Evolutionary conservation across 495 filamentous ascomycete genomes (phyloP).

Genomic region (Hyaloscypha hepaticicola): DNA sequence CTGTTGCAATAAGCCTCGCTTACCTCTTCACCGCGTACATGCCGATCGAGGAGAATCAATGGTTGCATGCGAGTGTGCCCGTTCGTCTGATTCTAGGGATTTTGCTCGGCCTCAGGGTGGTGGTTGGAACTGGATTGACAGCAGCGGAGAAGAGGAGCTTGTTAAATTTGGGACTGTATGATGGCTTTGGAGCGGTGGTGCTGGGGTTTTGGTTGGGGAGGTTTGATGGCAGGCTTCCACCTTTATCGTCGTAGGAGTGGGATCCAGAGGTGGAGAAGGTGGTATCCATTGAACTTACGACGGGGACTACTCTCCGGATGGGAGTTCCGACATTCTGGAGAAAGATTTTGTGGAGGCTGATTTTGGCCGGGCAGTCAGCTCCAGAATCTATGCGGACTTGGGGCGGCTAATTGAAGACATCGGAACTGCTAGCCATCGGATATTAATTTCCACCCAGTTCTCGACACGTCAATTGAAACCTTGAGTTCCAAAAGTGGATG

Average conservation of each 20-base stretch:
- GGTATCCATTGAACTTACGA: too few species aligned
- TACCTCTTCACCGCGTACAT: conserved; percentile 17
- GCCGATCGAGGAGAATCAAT: conserved; percentile 20
- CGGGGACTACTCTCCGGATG: too few species aligned
- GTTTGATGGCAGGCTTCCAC: not conserved
- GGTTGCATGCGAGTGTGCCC: conserved; percentile 14
- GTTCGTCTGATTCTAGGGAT: conserved; percentile 3
- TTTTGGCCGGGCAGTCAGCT: too few species aligned
- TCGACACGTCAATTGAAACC: too few species aligned
- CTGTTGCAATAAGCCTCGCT: conserved; percentile 1
- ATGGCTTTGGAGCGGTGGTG: conserved; percentile 4
- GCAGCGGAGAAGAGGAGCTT: conserved; percentile 5
- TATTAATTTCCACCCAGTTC: too few species aligned
- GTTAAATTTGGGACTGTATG: conserved; percentile 2
- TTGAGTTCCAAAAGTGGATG: too few species aligned
- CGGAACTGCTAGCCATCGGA: too few species aligned
- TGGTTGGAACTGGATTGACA: conserved; percentile 1
- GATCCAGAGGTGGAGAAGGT: not conserved
- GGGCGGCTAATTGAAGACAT: too few species aligned
- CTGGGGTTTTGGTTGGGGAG: conserved; percentile 10
- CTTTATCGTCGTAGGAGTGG: not conserved
- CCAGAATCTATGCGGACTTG: too few species aligned
- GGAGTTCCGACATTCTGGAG: too few species aligned
- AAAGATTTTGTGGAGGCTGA: too few species aligned
- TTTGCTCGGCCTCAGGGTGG: not conserved